Base-by-base conservation (phyloP, 768 basidiomycete genomes). In the Hygrophoropsis aurantiaca region DNA sequence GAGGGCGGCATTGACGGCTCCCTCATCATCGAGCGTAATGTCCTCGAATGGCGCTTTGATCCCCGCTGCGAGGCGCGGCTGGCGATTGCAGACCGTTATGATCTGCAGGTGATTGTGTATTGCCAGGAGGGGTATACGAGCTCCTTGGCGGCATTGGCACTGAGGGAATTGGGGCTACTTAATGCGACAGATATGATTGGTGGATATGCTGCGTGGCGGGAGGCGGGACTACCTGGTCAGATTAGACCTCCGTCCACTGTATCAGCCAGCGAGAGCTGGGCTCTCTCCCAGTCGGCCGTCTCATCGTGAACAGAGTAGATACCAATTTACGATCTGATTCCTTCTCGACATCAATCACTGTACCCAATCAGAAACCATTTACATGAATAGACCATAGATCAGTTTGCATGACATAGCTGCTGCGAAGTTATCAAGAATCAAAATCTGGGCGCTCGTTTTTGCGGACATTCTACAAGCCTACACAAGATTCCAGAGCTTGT, bases 1-100 rank as follows among this genome's bases (percentile, higher is more conserved):
- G 68, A 77, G 25, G 89, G 89, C 0, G 73, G 67, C 0, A 84
- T 90, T 45, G 72, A 72, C 7, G 86, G 88, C 0, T 77, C 87
- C n/a, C 66, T 90, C 46, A 67, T 86, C 44, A 77, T 90, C 47
- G 88, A 90, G 57, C 75, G 88, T 19, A 90, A 87, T 57, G 77
- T 82, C 5, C 73, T 91, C 44, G 89, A 91, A 61, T 89, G 87
- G 86, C 76, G 80, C 19, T 83, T 91, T 53, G 88, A 91, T 64
- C 89, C 88, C 4, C 73, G 85, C 46, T 74, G 69, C 53, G 70
- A 75, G 5, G 70, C 77, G 11, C 72, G 83, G 26, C 65, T 90
- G 44, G 66, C 77, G 1, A 81, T 90, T 52, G 88, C 80, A 19
- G 82, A 87, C 65, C 70, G 87, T 45, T 90, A 86, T 55, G 89